These are phyloP conservation scores for Sphaerobolus stellatus DNA, from an alignment of 1,284 basidiomycete species.

Conservation along the genomic window DNA sequence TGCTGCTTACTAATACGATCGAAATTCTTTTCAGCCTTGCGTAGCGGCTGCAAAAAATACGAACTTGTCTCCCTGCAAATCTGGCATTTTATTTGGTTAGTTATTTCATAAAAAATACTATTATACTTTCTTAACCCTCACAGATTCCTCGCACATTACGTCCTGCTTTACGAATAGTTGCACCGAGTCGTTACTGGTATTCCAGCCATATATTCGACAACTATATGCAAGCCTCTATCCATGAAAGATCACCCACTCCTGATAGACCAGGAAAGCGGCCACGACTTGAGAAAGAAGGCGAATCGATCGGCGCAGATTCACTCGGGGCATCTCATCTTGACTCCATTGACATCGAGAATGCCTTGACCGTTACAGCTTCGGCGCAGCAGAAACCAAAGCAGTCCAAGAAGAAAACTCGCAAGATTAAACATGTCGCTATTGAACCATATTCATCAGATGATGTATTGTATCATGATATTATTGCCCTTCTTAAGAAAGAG, in stretches of 20 bases:
- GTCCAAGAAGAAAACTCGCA: conserved; percentile 20
- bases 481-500: conserved; percentile 61
- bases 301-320: no score
- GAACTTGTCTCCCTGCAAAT: conserved; percentile 4
- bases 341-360: no score
- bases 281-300: conserved; percentile 14
- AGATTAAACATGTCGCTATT: conserved; percentile 37
- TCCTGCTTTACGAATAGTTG: no score
- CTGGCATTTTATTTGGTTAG: no score
- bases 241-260: neutral
- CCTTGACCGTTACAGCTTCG: no score
- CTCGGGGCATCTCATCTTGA: no score
- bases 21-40: no score
- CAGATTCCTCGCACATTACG: no score
- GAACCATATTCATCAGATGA: conserved; percentile 74
- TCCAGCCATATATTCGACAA: neutral
- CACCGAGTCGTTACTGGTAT: neutral
- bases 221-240: neutral
- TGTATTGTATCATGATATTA: conserved; percentile 72
- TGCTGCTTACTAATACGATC: no score
- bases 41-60: no score
- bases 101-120: no score
- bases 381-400: conserved; percentile 25
- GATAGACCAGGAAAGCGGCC: conserved; percentile 14
- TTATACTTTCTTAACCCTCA: no score